Percentiles rank a stretch among this genome's conserved stretches.
These are phyloP conservation scores for Beauveria varroae DNA, from an alignment of 2,329 filamentous ascomycete species.

Conservation along the genomic window DNA sequence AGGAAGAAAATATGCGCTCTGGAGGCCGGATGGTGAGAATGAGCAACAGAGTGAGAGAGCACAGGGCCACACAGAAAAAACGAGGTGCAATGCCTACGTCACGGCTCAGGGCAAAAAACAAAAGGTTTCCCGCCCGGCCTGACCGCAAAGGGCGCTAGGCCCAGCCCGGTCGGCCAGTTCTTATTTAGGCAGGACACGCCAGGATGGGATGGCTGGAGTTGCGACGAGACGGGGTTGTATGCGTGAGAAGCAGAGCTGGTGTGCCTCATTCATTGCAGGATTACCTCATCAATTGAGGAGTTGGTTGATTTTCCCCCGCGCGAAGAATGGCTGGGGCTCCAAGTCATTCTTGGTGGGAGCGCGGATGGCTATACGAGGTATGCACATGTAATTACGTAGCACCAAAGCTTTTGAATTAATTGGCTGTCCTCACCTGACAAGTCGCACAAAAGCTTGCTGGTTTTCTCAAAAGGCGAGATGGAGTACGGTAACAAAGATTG, in stretches of 20 bases:
- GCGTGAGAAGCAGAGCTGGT: background rate
- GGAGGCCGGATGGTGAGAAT: background rate
- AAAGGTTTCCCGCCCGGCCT: background rate
- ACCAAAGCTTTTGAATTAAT: too few species aligned
- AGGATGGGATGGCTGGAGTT: background rate
- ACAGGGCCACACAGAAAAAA: background rate
- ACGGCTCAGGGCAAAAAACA: background rate
- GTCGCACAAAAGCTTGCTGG: too few species aligned
- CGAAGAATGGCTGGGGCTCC: too few species aligned
- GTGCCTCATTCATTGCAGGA: background rate
- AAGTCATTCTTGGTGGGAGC: too few species aligned
- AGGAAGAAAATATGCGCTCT: background rate
- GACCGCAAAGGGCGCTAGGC: background rate
- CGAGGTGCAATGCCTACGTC: constrained; percentile 2
- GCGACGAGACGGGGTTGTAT: background rate
- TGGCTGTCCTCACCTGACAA: too few species aligned
- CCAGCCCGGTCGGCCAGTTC: background rate
- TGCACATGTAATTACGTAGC: too few species aligned
- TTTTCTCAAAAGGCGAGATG: too few species aligned
- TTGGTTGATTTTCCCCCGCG: too few species aligned
- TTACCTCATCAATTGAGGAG: too few species aligned
- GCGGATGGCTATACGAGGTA: too few species aligned
- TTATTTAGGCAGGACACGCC: too few species aligned
- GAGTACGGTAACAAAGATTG: too few species aligned
- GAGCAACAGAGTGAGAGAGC: background rate